phyloP scores from a whole-genome alignment of 2,329 filamentous ascomycete species.

The Cadophora sp. region DNA sequence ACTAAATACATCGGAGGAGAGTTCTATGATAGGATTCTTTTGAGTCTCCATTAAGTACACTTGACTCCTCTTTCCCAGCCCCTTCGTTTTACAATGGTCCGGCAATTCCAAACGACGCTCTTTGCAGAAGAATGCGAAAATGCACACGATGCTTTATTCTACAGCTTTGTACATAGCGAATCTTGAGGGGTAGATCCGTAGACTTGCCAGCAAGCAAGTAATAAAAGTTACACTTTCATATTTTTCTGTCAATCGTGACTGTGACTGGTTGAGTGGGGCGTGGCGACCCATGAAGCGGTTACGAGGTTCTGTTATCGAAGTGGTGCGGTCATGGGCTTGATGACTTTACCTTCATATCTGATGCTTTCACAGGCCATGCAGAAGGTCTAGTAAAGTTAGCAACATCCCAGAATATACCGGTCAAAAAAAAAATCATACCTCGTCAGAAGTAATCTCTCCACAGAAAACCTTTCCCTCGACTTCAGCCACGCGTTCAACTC shows the following conservation, averaged over 20 bases:
- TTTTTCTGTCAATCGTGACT: background rate
- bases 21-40: background rate
- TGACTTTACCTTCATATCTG: conserved; percentile 17
- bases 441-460: conserved; percentile 44
- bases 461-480: conserved; percentile 44
- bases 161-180: conserved; percentile 36
- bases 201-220: conserved; percentile 1
- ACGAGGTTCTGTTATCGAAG: no score
- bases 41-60: background rate
- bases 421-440: conserved; percentile 41
- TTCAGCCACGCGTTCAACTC: conserved; percentile 50
- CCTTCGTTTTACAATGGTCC: background rate
- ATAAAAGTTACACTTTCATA: background rate
- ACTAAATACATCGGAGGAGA: background rate
- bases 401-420: background rate
- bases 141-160: conserved; percentile 11
- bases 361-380: conserved; percentile 38
- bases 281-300: background rate
- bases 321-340: background rate
- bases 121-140: background rate
- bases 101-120: conserved; percentile 24
- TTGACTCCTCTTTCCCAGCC: background rate
- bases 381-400: conserved; percentile 40
- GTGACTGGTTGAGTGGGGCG: background rate
- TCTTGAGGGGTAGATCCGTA: conserved; percentile 6